Evolutionary conservation across 495 filamentous ascomycete genomes (phyloP), one percentile per base, ranked within the genome.

Genomic region (Podospora comata): DNA sequence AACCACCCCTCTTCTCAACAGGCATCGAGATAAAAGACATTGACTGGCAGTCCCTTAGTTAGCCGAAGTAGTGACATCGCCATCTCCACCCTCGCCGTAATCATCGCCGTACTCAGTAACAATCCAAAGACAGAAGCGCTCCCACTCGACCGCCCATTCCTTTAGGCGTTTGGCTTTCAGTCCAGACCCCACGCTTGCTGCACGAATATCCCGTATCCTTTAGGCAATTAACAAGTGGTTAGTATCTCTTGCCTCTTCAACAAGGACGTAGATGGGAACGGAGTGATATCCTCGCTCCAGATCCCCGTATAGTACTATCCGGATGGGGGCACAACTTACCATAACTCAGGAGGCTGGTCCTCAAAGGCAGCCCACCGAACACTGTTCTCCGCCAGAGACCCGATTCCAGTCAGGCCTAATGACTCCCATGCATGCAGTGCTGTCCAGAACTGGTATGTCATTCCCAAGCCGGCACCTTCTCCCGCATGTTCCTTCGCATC

Each of bases 361-460:
- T 93, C 91, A 74, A 91, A 97, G 39, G 90, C 89, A 26, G 93
- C 92, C 90, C 91, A 97, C 32, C 90, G 84, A 54, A 99, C 89
- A 65, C 93, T 96, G 67, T 96, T 98, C 81, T 97, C 92, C 16
- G 91, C 94, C 72, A 99, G 83, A 71, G 89, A 89, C 4, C 92
- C 94, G 54, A 94, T 78, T 0, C 92, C 92, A 19, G 89, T 91
- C 27, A 96, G 77, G 16, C 93, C 95, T 27, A 97, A 84, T 70
- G 92, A 94, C 65, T 96, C 87, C 80, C 92, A 91, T 2, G 89
- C 91, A 72, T 95, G 92, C 54, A 98, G 79, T 5, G 91, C 91
- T 77, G 94, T 92, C 93, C 93, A 97, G 78, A 94, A 96, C 74
- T 96, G 92, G 76, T 95, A 89, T 4, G 90, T 93, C 81, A 93